A percentile compares a stretch with the other conserved stretches of the same genome.
These are phyloP conservation scores for Thelonectria discophora DNA, from an alignment of 2,329 filamentous ascomycete species.

Conservation along the genomic window DNA sequence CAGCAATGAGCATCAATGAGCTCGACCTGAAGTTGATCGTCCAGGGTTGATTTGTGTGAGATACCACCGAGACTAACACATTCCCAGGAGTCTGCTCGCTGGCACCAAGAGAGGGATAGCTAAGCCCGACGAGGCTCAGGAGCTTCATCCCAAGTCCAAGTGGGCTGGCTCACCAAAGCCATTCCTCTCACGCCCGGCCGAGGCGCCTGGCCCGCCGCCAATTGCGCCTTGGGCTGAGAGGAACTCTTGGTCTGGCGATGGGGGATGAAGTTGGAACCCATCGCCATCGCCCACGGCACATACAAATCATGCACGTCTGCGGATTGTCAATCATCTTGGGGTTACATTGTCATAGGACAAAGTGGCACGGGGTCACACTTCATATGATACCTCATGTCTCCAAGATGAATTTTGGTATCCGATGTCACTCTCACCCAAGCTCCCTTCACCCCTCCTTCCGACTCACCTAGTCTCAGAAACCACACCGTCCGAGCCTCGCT, in stretches of 20 bases:
- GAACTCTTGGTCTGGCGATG: constrained; percentile 2
- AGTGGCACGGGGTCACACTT: constrained; percentile 1
- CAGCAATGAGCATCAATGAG: constrained; percentile 10
- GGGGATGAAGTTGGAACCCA: too few species aligned
- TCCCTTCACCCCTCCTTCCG: not conserved
- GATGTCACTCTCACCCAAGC: not conserved
- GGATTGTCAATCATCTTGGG: not conserved
- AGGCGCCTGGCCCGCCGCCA: not conserved
- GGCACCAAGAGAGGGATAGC: constrained; percentile 4
- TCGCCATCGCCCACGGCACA: not conserved
- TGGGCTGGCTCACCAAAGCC: constrained; percentile 11
- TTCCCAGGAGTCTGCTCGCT: too few species aligned
- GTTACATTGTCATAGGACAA: constrained; percentile 10
- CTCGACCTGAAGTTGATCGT: not conserved
- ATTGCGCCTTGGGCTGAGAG: constrained; percentile 3
- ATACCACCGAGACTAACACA: not conserved
- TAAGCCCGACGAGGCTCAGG: constrained; percentile 5
- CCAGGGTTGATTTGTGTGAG: not conserved
- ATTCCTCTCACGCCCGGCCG: constrained; percentile 14
- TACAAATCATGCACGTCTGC: not conserved
- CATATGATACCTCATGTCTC: not conserved
- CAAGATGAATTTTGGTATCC: not conserved
- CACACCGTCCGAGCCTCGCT: not conserved
- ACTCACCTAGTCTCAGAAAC: not conserved
- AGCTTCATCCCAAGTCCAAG: constrained; percentile 1